phyloP scores from a whole-genome alignment of 2,329 filamentous ascomycete genomes.

The Botrytis aclada region DNA sequence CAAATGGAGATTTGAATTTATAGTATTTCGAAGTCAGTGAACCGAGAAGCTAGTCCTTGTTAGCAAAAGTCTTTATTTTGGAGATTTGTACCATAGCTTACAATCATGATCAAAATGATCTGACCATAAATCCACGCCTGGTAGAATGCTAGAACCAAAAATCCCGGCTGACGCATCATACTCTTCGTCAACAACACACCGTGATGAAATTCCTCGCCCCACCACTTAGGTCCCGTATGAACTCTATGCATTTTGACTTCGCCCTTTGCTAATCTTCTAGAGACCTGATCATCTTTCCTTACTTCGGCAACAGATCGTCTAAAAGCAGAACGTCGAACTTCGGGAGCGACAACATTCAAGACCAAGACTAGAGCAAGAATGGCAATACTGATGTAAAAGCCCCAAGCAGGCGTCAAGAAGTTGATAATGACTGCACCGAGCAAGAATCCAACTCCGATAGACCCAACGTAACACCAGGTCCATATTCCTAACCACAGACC shows the following conservation, averaged over 20 bases:
- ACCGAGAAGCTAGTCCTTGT: slow-evolving; percentile 53
- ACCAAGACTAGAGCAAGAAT: slow-evolving; percentile 63
- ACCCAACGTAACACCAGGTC: slow-evolving; percentile 74
- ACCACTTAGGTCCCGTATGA: slow-evolving; percentile 69
- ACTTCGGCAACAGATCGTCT: slow-evolving; percentile 67
- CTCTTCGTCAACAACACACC: slow-evolving; percentile 62
- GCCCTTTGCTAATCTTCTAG: slow-evolving; percentile 61
- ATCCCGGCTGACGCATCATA: slow-evolving; percentile 73
- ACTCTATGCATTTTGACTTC: slow-evolving; percentile 75
- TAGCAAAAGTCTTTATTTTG: slow-evolving; percentile 24
- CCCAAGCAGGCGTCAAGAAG: slow-evolving; percentile 63
- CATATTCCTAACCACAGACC: slow-evolving; percentile 77
- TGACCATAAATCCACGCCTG: slow-evolving; percentile 76
- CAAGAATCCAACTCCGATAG: slow-evolving; percentile 68
- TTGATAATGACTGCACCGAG: slow-evolving; percentile 69
- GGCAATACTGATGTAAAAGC: slow-evolving; percentile 71
- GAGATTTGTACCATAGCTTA: slow-evolving; percentile 41
- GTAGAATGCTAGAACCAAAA: slow-evolving; percentile 69
- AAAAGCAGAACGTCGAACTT: slow-evolving; percentile 67
- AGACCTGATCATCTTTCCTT: slow-evolving; percentile 50
- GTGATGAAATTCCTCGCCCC: slow-evolving; percentile 73
- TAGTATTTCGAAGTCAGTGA: slow-evolving; percentile 70
- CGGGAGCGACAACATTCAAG: slow-evolving; percentile 68
- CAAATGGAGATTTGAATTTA: slow-evolving; percentile 57
- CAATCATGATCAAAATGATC: slow-evolving; percentile 67